Conservation (phyloP, 2,329 filamentous ascomycete species). For the Mycosphaerella sp. region DNA sequence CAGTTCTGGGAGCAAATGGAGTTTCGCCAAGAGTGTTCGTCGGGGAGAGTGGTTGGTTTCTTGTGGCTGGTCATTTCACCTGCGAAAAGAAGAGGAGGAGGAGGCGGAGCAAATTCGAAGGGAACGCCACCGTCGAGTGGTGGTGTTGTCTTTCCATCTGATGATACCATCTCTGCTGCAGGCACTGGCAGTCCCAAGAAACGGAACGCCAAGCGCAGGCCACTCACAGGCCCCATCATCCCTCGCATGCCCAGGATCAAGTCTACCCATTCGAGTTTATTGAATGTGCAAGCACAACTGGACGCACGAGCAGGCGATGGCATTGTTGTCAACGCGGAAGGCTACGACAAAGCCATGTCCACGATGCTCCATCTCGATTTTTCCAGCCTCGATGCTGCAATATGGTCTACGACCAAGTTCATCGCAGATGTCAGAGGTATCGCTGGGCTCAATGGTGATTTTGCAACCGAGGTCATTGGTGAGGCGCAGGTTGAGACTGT, state of each 20-base stretch:
- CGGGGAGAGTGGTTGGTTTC: slow-evolving; percentile 86
- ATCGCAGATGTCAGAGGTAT: slow-evolving; percentile 53
- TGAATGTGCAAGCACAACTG: slow-evolving; percentile 16
- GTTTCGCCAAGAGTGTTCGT: slow-evolving; percentile 90
- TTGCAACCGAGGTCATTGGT: slow-evolving; percentile 21
- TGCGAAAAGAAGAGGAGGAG: background rate
- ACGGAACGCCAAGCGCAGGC: slow-evolving; percentile 41
- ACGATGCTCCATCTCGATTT: slow-evolving; percentile 69
- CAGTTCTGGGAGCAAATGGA: slow-evolving; percentile 99
- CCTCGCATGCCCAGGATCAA: slow-evolving; percentile 52
- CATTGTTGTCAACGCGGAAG: slow-evolving; percentile 24
- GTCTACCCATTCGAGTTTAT: slow-evolving; percentile 24
- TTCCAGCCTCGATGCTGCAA: slow-evolving; percentile 55
- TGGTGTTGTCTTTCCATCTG: background rate
- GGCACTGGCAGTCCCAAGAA: slow-evolving; percentile 15
- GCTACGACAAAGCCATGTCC: slow-evolving; percentile 47
- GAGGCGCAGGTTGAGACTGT: slow-evolving; percentile 10
- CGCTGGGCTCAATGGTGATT: slow-evolving; percentile 18
- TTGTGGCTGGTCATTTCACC: slow-evolving; percentile 83
- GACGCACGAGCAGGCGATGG: slow-evolving; percentile 15
- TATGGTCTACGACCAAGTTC: slow-evolving; percentile 63
- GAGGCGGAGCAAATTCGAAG: background rate
- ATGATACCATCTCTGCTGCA: background rate
- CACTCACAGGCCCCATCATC: slow-evolving; percentile 54
- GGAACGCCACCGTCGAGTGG: slow-evolving; percentile 3